Evolutionary conservation across 1,284 basidiomycete species (phyloP).

Genomic region (Mixia osmundae): DNA sequence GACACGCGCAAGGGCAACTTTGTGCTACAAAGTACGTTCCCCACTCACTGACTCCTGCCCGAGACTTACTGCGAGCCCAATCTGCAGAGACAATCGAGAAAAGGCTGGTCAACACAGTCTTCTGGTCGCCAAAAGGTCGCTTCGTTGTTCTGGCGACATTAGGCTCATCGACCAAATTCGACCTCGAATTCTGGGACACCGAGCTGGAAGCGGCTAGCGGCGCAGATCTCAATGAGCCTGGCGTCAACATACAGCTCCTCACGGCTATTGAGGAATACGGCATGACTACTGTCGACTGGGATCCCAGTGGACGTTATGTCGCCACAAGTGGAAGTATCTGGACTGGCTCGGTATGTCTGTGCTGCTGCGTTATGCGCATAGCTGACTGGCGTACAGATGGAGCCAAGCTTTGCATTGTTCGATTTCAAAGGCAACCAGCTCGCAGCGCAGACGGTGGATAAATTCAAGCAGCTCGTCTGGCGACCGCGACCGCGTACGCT

Average conservation of each 20-base stretch:
- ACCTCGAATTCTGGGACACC: slow-evolving; percentile 97
- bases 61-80: slow-evolving; percentile 3
- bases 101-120: slow-evolving; percentile 81
- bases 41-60: slow-evolving; percentile 4
- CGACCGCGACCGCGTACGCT: slow-evolving; percentile 75
- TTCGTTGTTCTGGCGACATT: slow-evolving; percentile 91
- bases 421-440: slow-evolving; percentile 91
- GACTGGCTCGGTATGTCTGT: slow-evolving; percentile 55
- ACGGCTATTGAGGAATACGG: slow-evolving; percentile 84
- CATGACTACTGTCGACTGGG: slow-evolving; percentile 95
- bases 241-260: slow-evolving; percentile 63
- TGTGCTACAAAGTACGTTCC: slow-evolving; percentile 49
- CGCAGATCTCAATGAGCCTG: slow-evolving; percentile 41
- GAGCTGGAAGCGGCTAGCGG: slow-evolving; percentile 53
- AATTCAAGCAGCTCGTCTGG: slow-evolving; percentile 99
- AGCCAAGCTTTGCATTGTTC: slow-evolving; percentile 92
- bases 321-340: slow-evolving; percentile 85
- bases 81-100: slow-evolving; percentile 45
- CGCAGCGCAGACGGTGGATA: slow-evolving; percentile 65
- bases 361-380: slow-evolving; percentile 2
- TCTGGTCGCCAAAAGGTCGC: slow-evolving; percentile 91
- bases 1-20: slow-evolving; percentile 90
- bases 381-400: slow-evolving; percentile 35
- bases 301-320: slow-evolving; percentile 83
- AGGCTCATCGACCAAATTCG: slow-evolving; percentile 82